Base-by-base conservation (phyloP, 192 early-diverging fungal genomes). In the Coemansia sp. region DNA sequence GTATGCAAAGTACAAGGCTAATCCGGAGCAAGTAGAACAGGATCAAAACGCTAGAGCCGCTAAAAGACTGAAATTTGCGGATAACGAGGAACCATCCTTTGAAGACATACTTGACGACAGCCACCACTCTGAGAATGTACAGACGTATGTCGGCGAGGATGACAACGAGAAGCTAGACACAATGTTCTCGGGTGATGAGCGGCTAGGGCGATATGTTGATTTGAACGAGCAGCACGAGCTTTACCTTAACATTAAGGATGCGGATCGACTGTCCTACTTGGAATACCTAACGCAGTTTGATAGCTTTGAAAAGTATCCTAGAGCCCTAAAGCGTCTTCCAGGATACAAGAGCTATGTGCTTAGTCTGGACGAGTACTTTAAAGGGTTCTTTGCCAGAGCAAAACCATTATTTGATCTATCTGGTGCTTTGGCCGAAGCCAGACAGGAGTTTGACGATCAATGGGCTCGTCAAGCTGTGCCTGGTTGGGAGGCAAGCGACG, bases 181-280 rank as follows among this genome's bases (percentile, higher is more conserved):
- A 10, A 78, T 90, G 67, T 97, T 96, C 68, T 91, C 91, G n/a
- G 94, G 93, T 18, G 96, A 98, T 75, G 94, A 98, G 71, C 69
- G 80, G 3, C 54, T 83, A 34, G 94, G 96, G 43, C 81, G 85
- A 40, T 93, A 90, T 54, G 69, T 98, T 67, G 94, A 98, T 67
- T 78, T 98, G 21, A 84, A 97, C 58, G 83, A 73, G 17, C 69
- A 87, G 58, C 85, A 91, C 72, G 84, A 87, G 34, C 77, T 80
- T n/a, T 98, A 91, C 63, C 68, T 93, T 55, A 95, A 96, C 56
- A 68, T 98, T 15, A 88, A 67, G 63, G 77, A 63, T 8, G 54
- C 44, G 47, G 21, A 47, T 11, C 45, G 52, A 3, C 61, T 79
- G 34, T 71, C 80, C 40, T 89, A 89, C 45, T 66, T 88, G 24